Conservation (phyloP, 2,329 filamentous ascomycete genomes). For the Penicillium sp. region DNA sequence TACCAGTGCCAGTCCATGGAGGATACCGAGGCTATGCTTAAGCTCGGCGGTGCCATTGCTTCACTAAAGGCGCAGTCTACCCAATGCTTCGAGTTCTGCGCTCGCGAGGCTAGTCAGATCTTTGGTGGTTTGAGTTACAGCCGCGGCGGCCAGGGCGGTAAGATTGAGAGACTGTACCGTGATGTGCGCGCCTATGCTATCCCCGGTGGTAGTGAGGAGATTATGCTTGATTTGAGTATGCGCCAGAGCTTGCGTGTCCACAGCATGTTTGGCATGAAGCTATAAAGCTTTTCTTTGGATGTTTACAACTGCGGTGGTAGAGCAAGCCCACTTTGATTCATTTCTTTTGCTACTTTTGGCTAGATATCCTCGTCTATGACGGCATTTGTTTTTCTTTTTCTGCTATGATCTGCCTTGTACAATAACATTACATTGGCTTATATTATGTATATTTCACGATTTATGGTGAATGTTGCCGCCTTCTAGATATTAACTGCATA, state of each 20-base stretch:
- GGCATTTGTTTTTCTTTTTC: constrained; percentile 11
- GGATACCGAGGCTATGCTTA: constrained; percentile 92
- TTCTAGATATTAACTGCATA: not conserved
- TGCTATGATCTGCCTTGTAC: constrained; percentile 14
- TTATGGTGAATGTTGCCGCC: not conserved
- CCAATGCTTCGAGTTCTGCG: constrained; percentile 95
- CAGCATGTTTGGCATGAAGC: constrained; percentile 91
- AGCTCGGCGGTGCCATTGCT: constrained; percentile 91
- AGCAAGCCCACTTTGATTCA: not conserved
- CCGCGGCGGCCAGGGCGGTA: constrained; percentile 88
- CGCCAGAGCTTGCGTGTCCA: constrained; percentile 85
- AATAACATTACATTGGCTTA: constrained; percentile 8
- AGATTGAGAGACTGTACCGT: constrained; percentile 90
- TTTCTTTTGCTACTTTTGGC: constrained; percentile 5
- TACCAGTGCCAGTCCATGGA: constrained; percentile 92
- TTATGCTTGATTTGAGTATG: constrained; percentile 97
- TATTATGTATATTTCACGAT: constrained; percentile 1
- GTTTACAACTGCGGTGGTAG: constrained; percentile 4
- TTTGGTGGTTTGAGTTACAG: constrained; percentile 93
- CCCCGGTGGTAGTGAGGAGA: constrained; percentile 93
- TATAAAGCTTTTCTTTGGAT: constrained; percentile 39
- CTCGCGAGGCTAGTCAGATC: constrained; percentile 93
- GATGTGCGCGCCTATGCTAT: constrained; percentile 96
- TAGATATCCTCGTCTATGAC: constrained; percentile 24
- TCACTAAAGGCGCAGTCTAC: constrained; percentile 91